Base-by-base conservation (phyloP, 495 filamentous ascomycete genomes). In the Glonium stellatum region DNA sequence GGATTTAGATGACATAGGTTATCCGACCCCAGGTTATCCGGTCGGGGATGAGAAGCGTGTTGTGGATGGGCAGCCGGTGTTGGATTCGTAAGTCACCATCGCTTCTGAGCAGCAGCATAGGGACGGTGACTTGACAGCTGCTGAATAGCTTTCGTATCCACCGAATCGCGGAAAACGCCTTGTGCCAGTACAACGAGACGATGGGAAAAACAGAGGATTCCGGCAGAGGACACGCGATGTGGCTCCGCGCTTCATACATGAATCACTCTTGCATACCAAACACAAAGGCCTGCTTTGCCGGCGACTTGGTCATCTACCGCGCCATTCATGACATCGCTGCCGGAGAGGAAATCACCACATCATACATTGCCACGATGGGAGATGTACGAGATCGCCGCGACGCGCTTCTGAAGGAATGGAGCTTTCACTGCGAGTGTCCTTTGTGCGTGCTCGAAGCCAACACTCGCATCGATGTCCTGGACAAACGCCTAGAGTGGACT, bases 241-340 rank as follows among this genome's bases (percentile, higher is more conserved):
- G 84, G 83, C 61, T 69, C 5, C 62, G 73, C 44, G 79, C 81
- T 15, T 79, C 81, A 0, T 79, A 76, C 69, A 74, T 80, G 46
- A 84, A 85, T 64, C 82, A 85, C 61, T 75, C 74, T 23, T 85
- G 82, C 63, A 5, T 75, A 51, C 65, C 69, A 19, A 84, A 80
- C 60, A 67, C 69, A 15, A 41, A 51, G 2, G 75, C 78, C 22
- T 65, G 76, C 21, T 84, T 82, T 67, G 80, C 84, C 58, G 80
- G 82, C 46, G 83, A 86, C 64, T 76, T 87, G 73, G 77, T 79
- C 71, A 71, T 84, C 50, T 60, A 82, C 22, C 80, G 81, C n/a
- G 81, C 83, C 0, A 66, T 70, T 9, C 58, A 62, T 21, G 67
- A 78, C 62, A 69, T 87, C 9, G 66, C 68, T 4, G 53, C 72